A percentile compares a stretch with the other conserved stretches of the same genome.
These are phyloP conservation scores for Strigomonas culicis DNA, from an alignment of 208 protist species.

Conservation along the genomic window DNA sequence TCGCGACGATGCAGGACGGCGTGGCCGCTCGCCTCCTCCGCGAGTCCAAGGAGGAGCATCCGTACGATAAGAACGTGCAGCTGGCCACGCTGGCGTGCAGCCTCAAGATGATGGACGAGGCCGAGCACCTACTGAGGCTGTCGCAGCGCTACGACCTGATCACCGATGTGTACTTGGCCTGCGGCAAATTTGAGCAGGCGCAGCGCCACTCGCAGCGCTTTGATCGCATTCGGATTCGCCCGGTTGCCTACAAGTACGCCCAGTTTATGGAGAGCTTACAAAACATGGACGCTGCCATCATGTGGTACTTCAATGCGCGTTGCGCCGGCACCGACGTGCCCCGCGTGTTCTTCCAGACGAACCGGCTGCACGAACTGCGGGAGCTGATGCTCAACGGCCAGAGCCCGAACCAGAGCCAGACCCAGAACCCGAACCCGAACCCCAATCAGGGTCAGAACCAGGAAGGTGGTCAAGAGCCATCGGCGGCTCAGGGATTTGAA, in stretches of 20 bases:
- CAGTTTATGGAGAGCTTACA: conserved; percentile 93
- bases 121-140: conserved; percentile 70
- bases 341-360: conserved; percentile 90
- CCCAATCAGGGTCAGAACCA: background rate
- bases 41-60: conserved; percentile 76
- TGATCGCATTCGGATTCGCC: conserved; percentile 92
- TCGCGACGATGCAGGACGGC: conserved; percentile 94
- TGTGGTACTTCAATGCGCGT: conserved; percentile 91
- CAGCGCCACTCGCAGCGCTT: conserved; percentile 84
- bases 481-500: conserved; percentile 21
- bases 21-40: conserved; percentile 86
- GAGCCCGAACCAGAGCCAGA: background rate
- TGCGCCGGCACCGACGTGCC: conserved; percentile 91
- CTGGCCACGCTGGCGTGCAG: conserved; percentile 94
- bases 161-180: conserved; percentile 90
- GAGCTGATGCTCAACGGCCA: conserved; percentile 59
- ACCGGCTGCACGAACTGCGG: conserved; percentile 79
- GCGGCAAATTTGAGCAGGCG: conserved; percentile 93
- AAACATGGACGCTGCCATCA: conserved; percentile 87
- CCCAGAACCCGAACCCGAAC: conserved; percentile 12
- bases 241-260: conserved; percentile 93
- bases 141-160: conserved; percentile 93
- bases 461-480: conserved; percentile 23
- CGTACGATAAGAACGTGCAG: conserved; percentile 86
- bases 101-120: conserved; percentile 93